These are phyloP conservation scores for Solanum neorickii DNA, from an alignment of 257 asterid genomes.

Conservation along the genomic window DNA sequence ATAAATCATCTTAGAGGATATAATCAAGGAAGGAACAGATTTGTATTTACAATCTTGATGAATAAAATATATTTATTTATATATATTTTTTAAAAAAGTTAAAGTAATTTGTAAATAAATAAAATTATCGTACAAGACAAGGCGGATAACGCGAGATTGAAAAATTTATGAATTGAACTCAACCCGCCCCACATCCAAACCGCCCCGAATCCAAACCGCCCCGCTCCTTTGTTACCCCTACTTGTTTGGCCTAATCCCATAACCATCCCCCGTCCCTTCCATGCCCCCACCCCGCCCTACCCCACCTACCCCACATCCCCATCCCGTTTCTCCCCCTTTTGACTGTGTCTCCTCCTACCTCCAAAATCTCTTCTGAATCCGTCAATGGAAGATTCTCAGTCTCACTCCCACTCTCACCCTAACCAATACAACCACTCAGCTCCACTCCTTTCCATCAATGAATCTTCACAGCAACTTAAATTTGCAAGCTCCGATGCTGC, in stretches of 20 bases:
- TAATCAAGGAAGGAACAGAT: too few species aligned
- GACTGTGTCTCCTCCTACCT: conserved; percentile 3
- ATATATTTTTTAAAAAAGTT: too few species aligned
- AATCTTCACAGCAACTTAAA: neutral
- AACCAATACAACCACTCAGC: neutral
- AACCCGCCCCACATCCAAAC: too few species aligned
- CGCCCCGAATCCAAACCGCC: too few species aligned
- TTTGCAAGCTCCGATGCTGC: neutral
- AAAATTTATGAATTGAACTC: too few species aligned
- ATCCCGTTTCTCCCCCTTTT: neutral
- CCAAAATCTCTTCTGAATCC: neutral
- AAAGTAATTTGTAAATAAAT: too few species aligned
- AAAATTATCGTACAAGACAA: too few species aligned
- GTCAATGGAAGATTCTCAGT: conserved; percentile 5
- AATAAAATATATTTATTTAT: too few species aligned
- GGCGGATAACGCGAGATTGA: too few species aligned
- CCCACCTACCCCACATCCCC: neutral
- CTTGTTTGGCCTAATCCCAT: neutral
- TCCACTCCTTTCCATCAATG: neutral
- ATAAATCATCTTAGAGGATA: too few species aligned
- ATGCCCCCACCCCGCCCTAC: neutral
- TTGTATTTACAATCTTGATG: too few species aligned
- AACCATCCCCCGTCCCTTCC: neutral
- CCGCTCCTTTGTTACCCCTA: neutral
- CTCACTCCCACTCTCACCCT: neutral